Percentiles rank a stretch among this genome's conserved stretches.
These are phyloP conservation scores for Naganishia antarctica DNA, from an alignment of 768 basidiomycete genomes.

Conservation along the genomic window DNA sequence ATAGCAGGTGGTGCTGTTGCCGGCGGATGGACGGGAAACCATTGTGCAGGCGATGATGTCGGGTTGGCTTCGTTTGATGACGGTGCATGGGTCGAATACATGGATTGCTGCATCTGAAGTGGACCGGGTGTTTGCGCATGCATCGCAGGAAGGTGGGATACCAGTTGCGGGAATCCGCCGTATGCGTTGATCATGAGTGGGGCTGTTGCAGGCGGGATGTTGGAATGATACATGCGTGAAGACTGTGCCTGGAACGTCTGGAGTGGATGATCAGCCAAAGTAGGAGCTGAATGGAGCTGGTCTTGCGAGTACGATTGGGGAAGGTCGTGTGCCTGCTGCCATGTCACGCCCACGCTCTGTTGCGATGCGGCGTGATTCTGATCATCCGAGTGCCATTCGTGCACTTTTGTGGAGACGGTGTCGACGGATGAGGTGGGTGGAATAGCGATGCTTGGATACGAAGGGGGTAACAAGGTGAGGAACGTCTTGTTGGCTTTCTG, in stretches of 20 bases:
- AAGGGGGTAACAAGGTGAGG: not conserved
- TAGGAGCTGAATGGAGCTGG: conserved; percentile 12
- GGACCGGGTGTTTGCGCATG: not conserved
- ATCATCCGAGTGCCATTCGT: not conserved
- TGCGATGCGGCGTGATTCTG: too few relatives aligned
- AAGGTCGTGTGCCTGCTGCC: too few relatives aligned
- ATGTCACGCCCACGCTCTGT: too few relatives aligned
- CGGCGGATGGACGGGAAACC: not conserved
- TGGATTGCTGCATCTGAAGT: not conserved
- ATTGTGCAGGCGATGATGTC: not conserved
- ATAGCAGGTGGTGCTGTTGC: not conserved
- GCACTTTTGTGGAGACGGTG: not conserved
- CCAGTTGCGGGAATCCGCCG: not conserved
- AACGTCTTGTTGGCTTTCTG: not conserved
- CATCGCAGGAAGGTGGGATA: not conserved
- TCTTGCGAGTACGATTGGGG: not conserved
- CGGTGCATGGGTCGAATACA: not conserved
- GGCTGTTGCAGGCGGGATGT: not conserved
- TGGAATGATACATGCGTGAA: not conserved
- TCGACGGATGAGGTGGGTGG: not conserved
- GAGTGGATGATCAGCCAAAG: not conserved
- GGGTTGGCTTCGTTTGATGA: not conserved
- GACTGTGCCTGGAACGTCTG: not conserved
- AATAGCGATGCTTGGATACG: not conserved
- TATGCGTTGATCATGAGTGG: not conserved